phyloP scores from a whole-genome alignment of 2,329 filamentous ascomycete species.

The Neurospora crassa region DNA sequence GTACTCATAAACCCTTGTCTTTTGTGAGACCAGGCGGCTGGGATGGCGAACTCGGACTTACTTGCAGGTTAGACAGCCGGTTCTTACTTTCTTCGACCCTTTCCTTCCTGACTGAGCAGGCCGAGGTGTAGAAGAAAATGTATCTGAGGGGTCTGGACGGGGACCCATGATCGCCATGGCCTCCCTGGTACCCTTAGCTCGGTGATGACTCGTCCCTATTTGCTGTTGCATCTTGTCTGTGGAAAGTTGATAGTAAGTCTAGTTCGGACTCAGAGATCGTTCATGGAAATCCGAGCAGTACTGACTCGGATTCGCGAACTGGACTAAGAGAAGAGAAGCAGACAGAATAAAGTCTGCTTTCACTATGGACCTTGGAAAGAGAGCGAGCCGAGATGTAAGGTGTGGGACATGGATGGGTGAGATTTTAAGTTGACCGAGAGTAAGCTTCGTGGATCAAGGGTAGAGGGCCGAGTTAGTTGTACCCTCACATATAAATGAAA shows the following conservation, averaged over 20 bases:
- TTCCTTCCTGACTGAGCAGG: conserved; percentile 22
- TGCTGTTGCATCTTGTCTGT: not conserved
- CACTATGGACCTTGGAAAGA: not conserved
- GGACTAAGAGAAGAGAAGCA: not conserved
- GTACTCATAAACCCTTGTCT: not conserved
- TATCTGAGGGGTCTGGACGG: not conserved
- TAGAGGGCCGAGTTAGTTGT: not conserved
- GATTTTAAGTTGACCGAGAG: not conserved
- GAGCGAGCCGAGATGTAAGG: not conserved
- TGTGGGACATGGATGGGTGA: not conserved
- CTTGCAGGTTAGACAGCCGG: conserved; percentile 48
- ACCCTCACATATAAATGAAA: not conserved
- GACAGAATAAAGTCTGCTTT: not conserved
- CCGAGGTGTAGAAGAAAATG: conserved; percentile 5
- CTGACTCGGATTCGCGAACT: not conserved
- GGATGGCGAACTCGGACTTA: conserved; percentile 23
- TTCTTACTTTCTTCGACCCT: conserved; percentile 36
- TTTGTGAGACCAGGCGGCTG: not conserved
- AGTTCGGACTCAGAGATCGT: not conserved
- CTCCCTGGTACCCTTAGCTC: not conserved
- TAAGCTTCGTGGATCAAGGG: not conserved
- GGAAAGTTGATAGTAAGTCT: not conserved
- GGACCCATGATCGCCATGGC: not conserved
- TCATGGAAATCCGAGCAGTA: not conserved
- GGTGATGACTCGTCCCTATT: not conserved